Evolutionary conservation across 768 basidiomycete genomes (phyloP).

Genomic region (Amanita muscaria): DNA sequence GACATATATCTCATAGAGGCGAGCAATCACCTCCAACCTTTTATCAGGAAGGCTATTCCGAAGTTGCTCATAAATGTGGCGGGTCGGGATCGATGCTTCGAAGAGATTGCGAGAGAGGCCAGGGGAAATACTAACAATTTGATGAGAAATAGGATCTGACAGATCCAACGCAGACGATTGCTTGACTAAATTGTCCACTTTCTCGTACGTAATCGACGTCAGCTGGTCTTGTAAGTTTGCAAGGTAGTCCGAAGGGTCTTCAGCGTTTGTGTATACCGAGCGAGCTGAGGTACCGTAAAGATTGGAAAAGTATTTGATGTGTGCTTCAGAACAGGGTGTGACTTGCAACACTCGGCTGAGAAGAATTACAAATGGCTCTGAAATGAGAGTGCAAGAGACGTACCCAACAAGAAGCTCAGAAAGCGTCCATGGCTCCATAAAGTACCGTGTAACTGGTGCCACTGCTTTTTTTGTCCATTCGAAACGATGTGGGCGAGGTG

Average conservation of each 20-base stretch:
- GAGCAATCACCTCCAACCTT: slow-evolving; percentile 8
- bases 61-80: slow-evolving; percentile 11
- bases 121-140: slow-evolving; percentile 11
- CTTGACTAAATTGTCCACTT: slow-evolving; percentile 2
- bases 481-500: slow-evolving; percentile 7
- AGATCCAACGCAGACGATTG: neutral
- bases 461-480: slow-evolving; percentile 9
- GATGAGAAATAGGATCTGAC: slow-evolving; percentile 5
- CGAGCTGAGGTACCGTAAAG: slow-evolving; percentile 5
- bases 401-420: slow-evolving; percentile 11
- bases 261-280: slow-evolving; percentile 1
- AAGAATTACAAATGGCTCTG: slow-evolving; percentile 5
- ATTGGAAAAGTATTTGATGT: slow-evolving; percentile 1
- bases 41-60: slow-evolving; percentile 7
- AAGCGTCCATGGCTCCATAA: slow-evolving; percentile 13
- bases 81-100: slow-evolving; percentile 7
- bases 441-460: slow-evolving; percentile 5
- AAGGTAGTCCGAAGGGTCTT: neutral
- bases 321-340: slow-evolving; percentile 6
- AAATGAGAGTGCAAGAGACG: slow-evolving; percentile 5
- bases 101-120: slow-evolving; percentile 7
- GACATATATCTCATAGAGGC: slow-evolving; percentile 11
- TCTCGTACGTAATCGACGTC: neutral
- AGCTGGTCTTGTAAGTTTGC: neutral
- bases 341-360: slow-evolving; percentile 4